Evolutionary conservation across 768 basidiomycete genomes (phyloP).

Genomic region (Pulveroboletus sp.): DNA sequence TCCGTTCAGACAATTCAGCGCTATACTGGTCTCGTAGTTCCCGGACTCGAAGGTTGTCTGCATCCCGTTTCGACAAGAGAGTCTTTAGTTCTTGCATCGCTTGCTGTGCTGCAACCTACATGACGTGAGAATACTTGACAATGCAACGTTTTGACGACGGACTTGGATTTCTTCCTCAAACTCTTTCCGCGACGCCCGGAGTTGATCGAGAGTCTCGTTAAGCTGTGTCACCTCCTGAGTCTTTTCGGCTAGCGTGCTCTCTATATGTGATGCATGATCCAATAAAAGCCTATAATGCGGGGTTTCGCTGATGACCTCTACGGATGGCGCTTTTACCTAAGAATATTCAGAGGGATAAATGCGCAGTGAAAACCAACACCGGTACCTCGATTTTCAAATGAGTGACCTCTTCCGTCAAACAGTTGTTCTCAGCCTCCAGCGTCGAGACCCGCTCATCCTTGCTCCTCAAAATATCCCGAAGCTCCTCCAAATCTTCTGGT

Average conservation of each 20-base stretch:
- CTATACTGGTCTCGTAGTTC: conserved; percentile 64
- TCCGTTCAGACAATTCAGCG: conserved; percentile 65
- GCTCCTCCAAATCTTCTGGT: conserved; percentile 39
- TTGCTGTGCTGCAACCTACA: conserved; percentile 41
- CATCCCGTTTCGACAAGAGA: conserved; percentile 58
- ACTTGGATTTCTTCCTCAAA: conserved; percentile 45
- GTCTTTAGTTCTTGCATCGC: conserved; percentile 59
- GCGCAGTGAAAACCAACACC: neutral
- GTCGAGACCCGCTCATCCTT: conserved; percentile 43
- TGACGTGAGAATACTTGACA: conserved; percentile 11
- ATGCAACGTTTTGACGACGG: conserved; percentile 19
- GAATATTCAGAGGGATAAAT: neutral
- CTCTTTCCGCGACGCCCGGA: conserved; percentile 39
- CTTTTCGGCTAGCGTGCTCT: conserved; percentile 38
- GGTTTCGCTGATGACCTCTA: conserved; percentile 44
- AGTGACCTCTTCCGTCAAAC: conserved; percentile 43
- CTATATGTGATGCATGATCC: conserved; percentile 47
- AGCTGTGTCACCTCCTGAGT: conserved; percentile 36
- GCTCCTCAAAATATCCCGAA: conserved; percentile 22
- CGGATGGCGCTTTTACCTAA: conserved; percentile 40
- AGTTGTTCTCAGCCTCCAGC: conserved; percentile 42
- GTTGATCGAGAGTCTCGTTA: conserved; percentile 40
- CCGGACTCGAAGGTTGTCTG: conserved; percentile 62
- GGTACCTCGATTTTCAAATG: conserved; percentile 44
- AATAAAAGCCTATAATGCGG: conserved; percentile 53